Percentiles rank a stretch among this genome's conserved stretches.
phyloP scores from a whole-genome alignment of 2,329 filamentous ascomycete genomes.

The Claviceps paspali region DNA sequence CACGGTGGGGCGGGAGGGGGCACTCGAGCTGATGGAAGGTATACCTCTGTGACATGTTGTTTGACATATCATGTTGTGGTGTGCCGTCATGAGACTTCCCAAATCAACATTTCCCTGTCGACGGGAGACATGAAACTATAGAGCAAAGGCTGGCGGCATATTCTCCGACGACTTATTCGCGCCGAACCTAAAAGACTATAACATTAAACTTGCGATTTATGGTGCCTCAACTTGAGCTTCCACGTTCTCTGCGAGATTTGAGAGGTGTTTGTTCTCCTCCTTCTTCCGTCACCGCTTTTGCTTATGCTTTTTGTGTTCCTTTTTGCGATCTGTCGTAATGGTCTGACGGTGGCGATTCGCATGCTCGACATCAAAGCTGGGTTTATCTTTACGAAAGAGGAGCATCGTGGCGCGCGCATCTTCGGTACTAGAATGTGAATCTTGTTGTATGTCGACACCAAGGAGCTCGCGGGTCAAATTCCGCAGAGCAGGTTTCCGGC shows the following conservation, averaged over 20 bases:
- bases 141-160: neutral
- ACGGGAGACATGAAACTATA: neutral
- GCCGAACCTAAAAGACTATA: neutral
- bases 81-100: neutral
- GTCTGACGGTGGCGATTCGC: slow-evolving; percentile 43
- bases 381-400: slow-evolving; percentile 70
- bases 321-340: slow-evolving; percentile 9
- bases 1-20: slow-evolving; percentile 50
- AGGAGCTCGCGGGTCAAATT: slow-evolving; percentile 41
- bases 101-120: too few relatives aligned
- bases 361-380: slow-evolving; percentile 71
- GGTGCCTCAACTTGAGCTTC: neutral
- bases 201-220: neutral
- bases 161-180: neutral
- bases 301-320: slow-evolving; percentile 22
- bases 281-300: neutral
- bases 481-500: slow-evolving; percentile 53
- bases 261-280: neutral
- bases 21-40: slow-evolving; percentile 53
- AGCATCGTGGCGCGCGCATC: slow-evolving; percentile 87
- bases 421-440: slow-evolving; percentile 51
- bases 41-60: slow-evolving; percentile 37
- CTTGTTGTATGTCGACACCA: slow-evolving; percentile 46
- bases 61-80: neutral
- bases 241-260: neutral